Evolutionary conservation across 345 rosid genomes (phyloP), one percentile per base, ranked within the genome.

Genomic region (Populus tremula): DNA sequence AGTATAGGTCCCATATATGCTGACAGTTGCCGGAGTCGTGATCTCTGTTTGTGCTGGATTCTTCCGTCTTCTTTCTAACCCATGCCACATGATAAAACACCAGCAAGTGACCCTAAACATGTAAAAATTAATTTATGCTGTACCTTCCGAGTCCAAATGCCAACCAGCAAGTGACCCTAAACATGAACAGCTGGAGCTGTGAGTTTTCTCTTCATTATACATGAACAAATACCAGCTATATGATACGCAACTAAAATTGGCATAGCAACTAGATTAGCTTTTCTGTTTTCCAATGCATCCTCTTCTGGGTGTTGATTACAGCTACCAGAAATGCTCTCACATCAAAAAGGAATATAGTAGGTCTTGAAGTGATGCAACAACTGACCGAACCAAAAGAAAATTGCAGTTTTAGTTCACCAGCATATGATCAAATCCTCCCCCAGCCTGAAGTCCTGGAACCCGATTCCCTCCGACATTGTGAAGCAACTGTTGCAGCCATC

Each of bases 401-500:
- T 56, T 56, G 63, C 63, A 1, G 63, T 56, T 70, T 84, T 79
- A 88, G 85, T 84, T 92, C 78, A 89, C 87, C 79, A 92, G 80
- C 97, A 83, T 61, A 72, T 92, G 99, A 56, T 92, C 98, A 56
- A 93, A 94, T 71, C 93, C 97, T 17, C 80, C 86, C 21, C 96
- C 96, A 54, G 89, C 86, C 79, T 84, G 94, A 77, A 92, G 91
- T 20, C 87, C 69, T 0, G 97, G 89, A 33, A 91, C 89, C 43
- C 92, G 91, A 74, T 78, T 89, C 82, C 78, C 88, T n/a, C 93
- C 92, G 18, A 96, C 93, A 77, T 88, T 89, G 87, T 86, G 88
- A 81, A 96, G 97, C 88, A 96, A 76, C 82, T 94, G 99, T 31
- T 94, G 93, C 79, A 94, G 90, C 98, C 98, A 94, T 82, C 92